Evolutionary conservation across 768 basidiomycete genomes (phyloP), one percentile per base, ranked within the genome.

Genomic region (Tylopilus balloui): DNA sequence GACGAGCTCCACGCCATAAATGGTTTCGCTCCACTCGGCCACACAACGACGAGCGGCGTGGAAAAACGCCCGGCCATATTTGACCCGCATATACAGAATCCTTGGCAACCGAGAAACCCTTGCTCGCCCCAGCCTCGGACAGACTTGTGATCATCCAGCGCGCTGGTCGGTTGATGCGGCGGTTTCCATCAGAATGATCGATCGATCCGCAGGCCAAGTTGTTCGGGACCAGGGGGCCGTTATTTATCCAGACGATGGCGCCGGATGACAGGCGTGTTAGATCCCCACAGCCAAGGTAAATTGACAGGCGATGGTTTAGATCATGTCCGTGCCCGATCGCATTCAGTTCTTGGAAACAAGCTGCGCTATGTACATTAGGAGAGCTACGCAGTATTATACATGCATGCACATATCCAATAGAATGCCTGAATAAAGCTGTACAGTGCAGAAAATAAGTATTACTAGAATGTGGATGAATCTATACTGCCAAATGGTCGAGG

Each of bases 381-480:
- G 53, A 36, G 34, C 51, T 58, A 56, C 54, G 45, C 8, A 42
- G 62, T 67, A 69, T 63, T 65, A 63, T 69, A 67, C 67, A 69
- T 65, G 65, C 58, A 69, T 69, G 65, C 64, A 68, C 64, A 67
- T 61, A 68, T 67, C 65, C 65, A 67, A 65, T 68, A 68, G 49
- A 57, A 65, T 65, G 66, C 59, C 54, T 44, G 55, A 59, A 66
- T 68, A 67, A 67, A 55, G 52, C 55, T 68, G 58, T 67, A 67
- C 65, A 60, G 38, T 68, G 56, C 56, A 50, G 58, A 67, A 62
- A 57, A 60, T 60, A 62, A 65, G 52, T 57, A 67, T 67, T 65
- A 69, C 51, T 66, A 66, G 51, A 63, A 50, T 68, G 64, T 59
- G 54, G 50, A 50, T 56, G 60, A 48, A 41, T 65, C 65, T 69